A percentile compares a stretch with the other conserved stretches of the same genome.
Conservation (phyloP, 768 basidiomycete genomes). For the Pholiota microspora region DNA sequence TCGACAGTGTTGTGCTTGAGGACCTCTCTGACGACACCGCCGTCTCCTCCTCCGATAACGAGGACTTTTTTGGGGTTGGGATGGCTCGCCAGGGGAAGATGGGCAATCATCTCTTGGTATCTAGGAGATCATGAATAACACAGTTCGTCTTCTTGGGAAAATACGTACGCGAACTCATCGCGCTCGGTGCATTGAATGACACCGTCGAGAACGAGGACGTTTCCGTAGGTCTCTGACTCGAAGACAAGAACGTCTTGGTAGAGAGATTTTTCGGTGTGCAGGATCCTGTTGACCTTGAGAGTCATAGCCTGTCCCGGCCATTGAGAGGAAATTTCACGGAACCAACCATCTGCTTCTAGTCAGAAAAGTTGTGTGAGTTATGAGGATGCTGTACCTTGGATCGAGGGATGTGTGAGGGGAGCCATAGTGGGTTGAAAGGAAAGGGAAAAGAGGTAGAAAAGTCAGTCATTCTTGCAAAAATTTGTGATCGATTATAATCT, state of each 20-base stretch:
- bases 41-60: conserved; percentile 98
- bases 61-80: conserved; percentile 95
- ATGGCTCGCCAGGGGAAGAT: conserved; percentile 93
- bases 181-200: conserved; percentile 97
- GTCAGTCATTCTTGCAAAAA: conserved; percentile 13
- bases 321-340: conserved; percentile 90
- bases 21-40: conserved; percentile 96
- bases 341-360: conserved; percentile 76
- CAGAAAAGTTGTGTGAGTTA: neutral
- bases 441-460: conserved; percentile 3
- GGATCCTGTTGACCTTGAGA: conserved; percentile 90
- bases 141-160: neutral
- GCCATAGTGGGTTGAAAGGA: conserved; percentile 37
- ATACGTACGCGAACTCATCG: conserved; percentile 93
- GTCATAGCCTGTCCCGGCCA: conserved; percentile 99
- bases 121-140: conserved; percentile 35
- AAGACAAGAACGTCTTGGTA: conserved; percentile 99
- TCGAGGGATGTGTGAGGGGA: conserved; percentile 52
- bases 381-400: neutral
- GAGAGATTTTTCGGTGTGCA: conserved; percentile 89
- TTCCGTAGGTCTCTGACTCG: conserved; percentile 94
- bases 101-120: conserved; percentile 99
- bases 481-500: conserved; percentile 18
- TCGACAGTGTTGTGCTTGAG: conserved; percentile 92
- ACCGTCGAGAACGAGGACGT: conserved; percentile 92